Base-by-base conservation (phyloP, 441 rosid species). In the Erodium moschatum region DNA sequence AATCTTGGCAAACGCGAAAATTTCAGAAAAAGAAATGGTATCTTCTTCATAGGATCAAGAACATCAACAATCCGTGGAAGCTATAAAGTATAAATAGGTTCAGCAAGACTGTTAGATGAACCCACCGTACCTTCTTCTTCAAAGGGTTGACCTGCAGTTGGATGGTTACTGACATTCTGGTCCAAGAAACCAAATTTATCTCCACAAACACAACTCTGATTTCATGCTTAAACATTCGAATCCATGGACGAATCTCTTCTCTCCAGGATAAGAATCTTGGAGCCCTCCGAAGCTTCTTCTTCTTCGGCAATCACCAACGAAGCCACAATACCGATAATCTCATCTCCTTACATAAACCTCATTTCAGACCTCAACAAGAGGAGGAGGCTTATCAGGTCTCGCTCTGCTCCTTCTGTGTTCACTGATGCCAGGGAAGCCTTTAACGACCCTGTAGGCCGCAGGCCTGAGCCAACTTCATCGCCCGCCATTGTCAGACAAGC, bases 331-430 rank as follows among this genome's bases (percentile, higher is more conserved):
- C 27, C 27, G 27, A 24, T 24, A 24, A 24, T 24, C 27, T 24
- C 27, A 24, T 24, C 27, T 24, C 27, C 27, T 24, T 24, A 24
- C 27, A 24, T 24, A 24, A 82, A 81, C 77, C 79, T 84, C 73
- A 61, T 84, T 38, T 78, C 85, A 73, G 76, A 73, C 69, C 72
- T 85, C 70, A 80, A 73, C 83, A 73, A 76, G 71, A 67, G 65
- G 75, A 72, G 72, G 31, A 76, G 71, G 24, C 76, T 72, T 16
- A 11, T 77, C 24, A 81, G 89, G 2, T 85, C 88, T 0, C 71
- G 81, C 67, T 87, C 90, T 0, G 85, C 92, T 18, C 92, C 92
- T 6, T 76, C 88, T 0, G 65, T 85, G 11, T 74, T 87, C 68
- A 72, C 87, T 12, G 67, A 80, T 0, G 76, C 66, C 33, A 78